A percentile compares a stretch with the other conserved stretches of the same genome.
phyloP scores from a whole-genome alignment of 768 basidiomycete species.

The Collybiopsis confluens region DNA sequence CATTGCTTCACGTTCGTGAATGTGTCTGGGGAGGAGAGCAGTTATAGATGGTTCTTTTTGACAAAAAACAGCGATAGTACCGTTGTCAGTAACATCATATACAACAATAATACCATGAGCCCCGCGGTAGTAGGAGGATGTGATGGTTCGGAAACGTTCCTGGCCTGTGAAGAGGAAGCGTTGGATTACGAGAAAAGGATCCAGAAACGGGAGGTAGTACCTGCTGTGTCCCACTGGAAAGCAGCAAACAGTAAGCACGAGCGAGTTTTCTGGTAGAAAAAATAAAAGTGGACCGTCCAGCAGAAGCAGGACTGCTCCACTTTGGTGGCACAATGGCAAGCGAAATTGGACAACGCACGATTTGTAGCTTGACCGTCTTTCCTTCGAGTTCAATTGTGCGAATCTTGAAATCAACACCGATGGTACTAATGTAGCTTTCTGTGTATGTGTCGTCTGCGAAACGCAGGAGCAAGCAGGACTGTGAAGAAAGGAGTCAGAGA shows the following conservation, averaged over 20 bases:
- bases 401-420: conserved; percentile 99
- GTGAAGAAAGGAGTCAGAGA: conserved; percentile 16
- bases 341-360: conserved; percentile 54
- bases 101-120: conserved; percentile 98
- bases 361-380: conserved; percentile 97
- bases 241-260: neutral
- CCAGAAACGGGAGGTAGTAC: conserved; percentile 28
- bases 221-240: conserved; percentile 94
- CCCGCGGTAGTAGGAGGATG: conserved; percentile 98
- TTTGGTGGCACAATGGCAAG: no score
- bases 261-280: neutral
- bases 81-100: conserved; percentile 97
- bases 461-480: conserved; percentile 90
- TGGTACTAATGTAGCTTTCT: conserved; percentile 95
- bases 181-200: conserved; percentile 6
- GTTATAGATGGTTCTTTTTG: neutral
- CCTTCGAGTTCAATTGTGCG: conserved; percentile 98
- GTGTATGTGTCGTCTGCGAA: conserved; percentile 98
- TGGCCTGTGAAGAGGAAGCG: conserved; percentile 53
- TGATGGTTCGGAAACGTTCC: conserved; percentile 98
- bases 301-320: no score
- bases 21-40: conserved; percentile 55
- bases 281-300: neutral
- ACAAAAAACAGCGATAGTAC: conserved; percentile 29
- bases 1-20: conserved; percentile 95